Evolutionary conservation across 352 stramenopile species (phyloP).

Genomic region (Albugo candida): DNA sequence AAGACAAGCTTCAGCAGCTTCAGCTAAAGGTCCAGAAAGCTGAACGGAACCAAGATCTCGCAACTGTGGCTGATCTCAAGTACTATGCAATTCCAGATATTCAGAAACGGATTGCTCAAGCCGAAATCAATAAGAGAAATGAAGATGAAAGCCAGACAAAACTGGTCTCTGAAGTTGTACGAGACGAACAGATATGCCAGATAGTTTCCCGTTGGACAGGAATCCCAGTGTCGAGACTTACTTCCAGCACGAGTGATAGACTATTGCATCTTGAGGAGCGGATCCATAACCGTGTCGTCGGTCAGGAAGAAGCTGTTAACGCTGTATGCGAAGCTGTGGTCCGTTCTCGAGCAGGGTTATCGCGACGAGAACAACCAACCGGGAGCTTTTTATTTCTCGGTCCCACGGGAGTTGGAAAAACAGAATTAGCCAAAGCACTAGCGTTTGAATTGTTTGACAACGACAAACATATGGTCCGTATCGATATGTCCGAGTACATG

Average conservation of each 20-base stretch:
- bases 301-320: slow-evolving; percentile 85
- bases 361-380: slow-evolving; percentile 72
- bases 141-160: slow-evolving; percentile 33
- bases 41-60: slow-evolving; percentile 88
- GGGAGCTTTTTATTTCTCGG: slow-evolving; percentile 93
- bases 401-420: slow-evolving; percentile 92
- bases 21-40: slow-evolving; percentile 88
- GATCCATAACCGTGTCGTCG: slow-evolving; percentile 84
- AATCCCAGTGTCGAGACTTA: slow-evolving; percentile 75
- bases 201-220: slow-evolving; percentile 82
- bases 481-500: slow-evolving; percentile 98
- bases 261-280: slow-evolving; percentile 67
- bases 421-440: slow-evolving; percentile 87
- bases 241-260: slow-evolving; percentile 49
- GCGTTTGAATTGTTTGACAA: slow-evolving; percentile 90
- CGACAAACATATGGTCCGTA: slow-evolving; percentile 87
- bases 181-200: slow-evolving; percentile 75
- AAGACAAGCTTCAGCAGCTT: slow-evolving; percentile 84
- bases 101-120: slow-evolving; percentile 63
- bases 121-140: slow-evolving; percentile 61
- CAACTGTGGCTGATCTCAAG: slow-evolving; percentile 89
- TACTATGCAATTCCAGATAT: slow-evolving; percentile 91
- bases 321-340: slow-evolving; percentile 85
- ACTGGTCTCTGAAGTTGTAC: slow-evolving; percentile 75
- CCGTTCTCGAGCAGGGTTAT: slow-evolving; percentile 81